Evolutionary conservation across 2,329 filamentous ascomycete genomes (phyloP).

Genomic region (Pestalotiopsis sp.): DNA sequence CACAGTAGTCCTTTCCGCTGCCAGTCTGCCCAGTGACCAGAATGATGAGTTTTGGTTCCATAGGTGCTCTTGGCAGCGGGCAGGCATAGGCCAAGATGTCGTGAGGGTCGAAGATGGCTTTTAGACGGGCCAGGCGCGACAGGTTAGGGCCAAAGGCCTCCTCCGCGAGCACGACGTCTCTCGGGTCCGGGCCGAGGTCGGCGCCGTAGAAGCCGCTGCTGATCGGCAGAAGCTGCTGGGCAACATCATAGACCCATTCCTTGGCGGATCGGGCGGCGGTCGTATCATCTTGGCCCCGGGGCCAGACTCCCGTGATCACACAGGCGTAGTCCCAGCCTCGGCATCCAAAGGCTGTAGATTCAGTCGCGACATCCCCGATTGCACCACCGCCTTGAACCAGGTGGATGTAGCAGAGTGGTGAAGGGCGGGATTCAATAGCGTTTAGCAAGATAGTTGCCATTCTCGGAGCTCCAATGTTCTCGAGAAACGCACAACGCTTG

Average conservation of each 20-base stretch:
- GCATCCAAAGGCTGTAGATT: slow-evolving; percentile 62
- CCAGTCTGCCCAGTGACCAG: slow-evolving; percentile 58
- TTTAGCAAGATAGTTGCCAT: slow-evolving; percentile 40
- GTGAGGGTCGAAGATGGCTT: slow-evolving; percentile 48
- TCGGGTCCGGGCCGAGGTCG: slow-evolving; percentile 64
- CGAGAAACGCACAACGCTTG: slow-evolving; percentile 66
- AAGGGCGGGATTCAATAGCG: slow-evolving; percentile 51
- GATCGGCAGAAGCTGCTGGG: slow-evolving; percentile 46
- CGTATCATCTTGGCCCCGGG: slow-evolving; percentile 51
- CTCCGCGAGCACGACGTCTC: slow-evolving; percentile 53
- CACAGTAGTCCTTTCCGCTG: slow-evolving; percentile 64
- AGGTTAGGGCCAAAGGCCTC: slow-evolving; percentile 61
- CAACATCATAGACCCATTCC: slow-evolving; percentile 60
- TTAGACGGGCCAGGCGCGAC: slow-evolving; percentile 52
- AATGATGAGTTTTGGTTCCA: slow-evolving; percentile 50
- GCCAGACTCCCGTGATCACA: slow-evolving; percentile 65
- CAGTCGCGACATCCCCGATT: slow-evolving; percentile 42
- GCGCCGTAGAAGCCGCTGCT: slow-evolving; percentile 58
- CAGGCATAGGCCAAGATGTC: slow-evolving; percentile 58
- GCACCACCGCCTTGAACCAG: slow-evolving; percentile 62
- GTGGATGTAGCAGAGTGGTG: slow-evolving; percentile 62
- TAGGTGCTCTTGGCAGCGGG: slow-evolving; percentile 45
- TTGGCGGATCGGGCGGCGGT: slow-evolving; percentile 38
- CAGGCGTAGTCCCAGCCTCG: slow-evolving; percentile 68
- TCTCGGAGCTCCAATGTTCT: slow-evolving; percentile 39